Evolutionary conservation across 2,329 filamentous ascomycete species (phyloP), one percentile per base, ranked within the genome.

Genomic region (Fusarium piperis): DNA sequence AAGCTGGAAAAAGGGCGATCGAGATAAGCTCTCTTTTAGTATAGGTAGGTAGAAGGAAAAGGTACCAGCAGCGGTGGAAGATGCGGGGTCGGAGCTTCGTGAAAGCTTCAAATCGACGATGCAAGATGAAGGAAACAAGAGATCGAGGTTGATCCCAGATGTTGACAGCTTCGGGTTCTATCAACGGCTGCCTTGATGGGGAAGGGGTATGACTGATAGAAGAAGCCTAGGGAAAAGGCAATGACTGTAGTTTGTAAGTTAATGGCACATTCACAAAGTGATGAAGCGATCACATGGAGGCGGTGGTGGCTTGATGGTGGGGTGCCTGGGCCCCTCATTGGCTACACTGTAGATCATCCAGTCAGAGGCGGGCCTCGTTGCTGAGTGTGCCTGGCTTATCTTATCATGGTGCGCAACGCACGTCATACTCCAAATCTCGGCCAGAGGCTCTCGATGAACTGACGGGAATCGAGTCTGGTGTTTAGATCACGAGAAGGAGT

Each of bases 241-340:
- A 58, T 64, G 35, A 62, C 48, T n/a, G 26, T 28, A 2, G 23
- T 26, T 48, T 28, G 44, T n/a, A 46, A 48, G 12, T 23, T 41
- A 8, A 41, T 11, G 44, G 26, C 33, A 39, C 59, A 59, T 59
- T 65, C 46, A 70, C 62, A 36, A 48, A 59, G 51, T 62, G 73
- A 59, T 71, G 72, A 76, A 64, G 60, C 76, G 68, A 78, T 79
- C 78, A 79, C 78, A 79, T 78, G 78, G 72, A 65, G 68, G 70
- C 59, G 68, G 66, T 63, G 67, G 70, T 67, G 68, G 65, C 53
- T 52, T 48, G 15, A 48, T 65, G 62, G 66, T 56, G 71, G 64
- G 66, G 62, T 76, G 62, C 48, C 64, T 56, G 59, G 28, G 61
- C 65, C 62, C 65, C 64, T 76, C 63, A 76, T 75, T 76, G 72